Evolutionary conservation across 805 yeast genomes (phyloP).

Genomic region (Saccharomycopsis synnaedendra): DNA sequence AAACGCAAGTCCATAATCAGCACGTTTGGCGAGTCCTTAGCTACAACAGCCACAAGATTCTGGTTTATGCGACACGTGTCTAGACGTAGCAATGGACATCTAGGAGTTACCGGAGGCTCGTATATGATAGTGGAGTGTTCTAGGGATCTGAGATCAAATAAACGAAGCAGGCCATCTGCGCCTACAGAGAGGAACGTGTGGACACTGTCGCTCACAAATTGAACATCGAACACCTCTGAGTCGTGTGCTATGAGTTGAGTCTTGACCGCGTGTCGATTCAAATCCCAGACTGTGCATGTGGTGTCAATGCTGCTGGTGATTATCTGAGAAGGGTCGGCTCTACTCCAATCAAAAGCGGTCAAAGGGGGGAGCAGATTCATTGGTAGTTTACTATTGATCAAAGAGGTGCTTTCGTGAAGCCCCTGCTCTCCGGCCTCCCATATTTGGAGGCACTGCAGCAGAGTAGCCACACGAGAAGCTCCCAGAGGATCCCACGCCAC

Average conservation of each 20-base stretch:
- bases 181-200: conserved; percentile 86
- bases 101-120: conserved; percentile 39
- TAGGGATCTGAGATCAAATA: conserved; percentile 78
- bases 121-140: conserved; percentile 93
- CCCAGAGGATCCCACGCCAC: conserved; percentile 57
- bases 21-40: conserved; percentile 54
- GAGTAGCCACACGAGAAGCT: conserved; percentile 45
- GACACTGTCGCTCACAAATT: conserved; percentile 63
- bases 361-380: conserved; percentile 68
- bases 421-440: conserved; percentile 30
- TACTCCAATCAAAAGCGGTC: conserved; percentile 91
- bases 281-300: conserved; percentile 95
- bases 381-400: conserved; percentile 31
- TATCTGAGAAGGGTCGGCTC: conserved; percentile 51
- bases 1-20: conserved; percentile 73
- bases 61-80: conserved; percentile 73
- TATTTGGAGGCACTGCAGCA: conserved; percentile 61
- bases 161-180: conserved; percentile 88
- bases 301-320: conserved; percentile 90
- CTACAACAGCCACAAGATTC: conserved; percentile 75
- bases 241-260: conserved; percentile 97
- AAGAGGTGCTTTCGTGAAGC: conserved; percentile 29
- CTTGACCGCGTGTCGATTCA: conserved; percentile 55
- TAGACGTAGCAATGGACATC: conserved; percentile 54
- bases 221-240: conserved; percentile 86